Percentiles rank a stretch among this genome's conserved stretches.
Evolutionary conservation across 2,329 filamentous ascomycete species (phyloP).

Genomic region (Cercospora sp.): DNA sequence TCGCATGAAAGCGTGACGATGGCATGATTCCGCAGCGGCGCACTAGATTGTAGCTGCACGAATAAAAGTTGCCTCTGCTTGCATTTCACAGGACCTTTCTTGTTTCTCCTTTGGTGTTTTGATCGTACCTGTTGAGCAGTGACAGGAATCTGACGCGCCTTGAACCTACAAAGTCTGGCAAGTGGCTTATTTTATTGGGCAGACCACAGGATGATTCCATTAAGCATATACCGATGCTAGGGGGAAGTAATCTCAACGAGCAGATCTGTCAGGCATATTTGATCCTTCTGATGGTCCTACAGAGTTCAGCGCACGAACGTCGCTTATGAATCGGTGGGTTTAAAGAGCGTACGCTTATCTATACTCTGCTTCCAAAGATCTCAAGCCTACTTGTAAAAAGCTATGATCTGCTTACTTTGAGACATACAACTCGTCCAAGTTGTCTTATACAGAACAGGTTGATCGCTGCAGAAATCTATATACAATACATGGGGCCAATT

Average conservation of each 20-base stretch:
- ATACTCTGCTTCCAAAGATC: not conserved
- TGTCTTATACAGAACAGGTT: not conserved
- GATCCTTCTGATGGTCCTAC: not conserved
- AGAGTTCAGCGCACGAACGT: not conserved
- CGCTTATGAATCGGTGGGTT: not conserved
- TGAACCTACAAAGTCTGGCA: not conserved
- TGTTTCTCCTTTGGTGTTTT: not conserved
- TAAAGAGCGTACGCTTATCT: not conserved
- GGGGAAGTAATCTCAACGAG: not conserved
- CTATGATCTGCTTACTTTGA: too few relatives aligned
- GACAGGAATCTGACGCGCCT: not conserved
- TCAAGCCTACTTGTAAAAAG: not conserved
- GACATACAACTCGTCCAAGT: too few relatives aligned
- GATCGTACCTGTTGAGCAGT: not conserved
- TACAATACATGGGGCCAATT: conserved; percentile 20
- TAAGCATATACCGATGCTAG: not conserved
- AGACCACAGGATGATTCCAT: not conserved
- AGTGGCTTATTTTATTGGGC: not conserved
- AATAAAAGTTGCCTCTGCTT: conserved; percentile 26
- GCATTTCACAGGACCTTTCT: not conserved
- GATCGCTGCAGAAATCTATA: not conserved
- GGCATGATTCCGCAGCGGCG: conserved; percentile 22
- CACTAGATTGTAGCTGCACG: conserved; percentile 21
- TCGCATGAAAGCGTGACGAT: conserved; percentile 13
- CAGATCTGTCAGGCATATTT: not conserved